Evolutionary conservation across 768 basidiomycete genomes (phyloP).

Genomic region (Steccherinum ochraceum): DNA sequence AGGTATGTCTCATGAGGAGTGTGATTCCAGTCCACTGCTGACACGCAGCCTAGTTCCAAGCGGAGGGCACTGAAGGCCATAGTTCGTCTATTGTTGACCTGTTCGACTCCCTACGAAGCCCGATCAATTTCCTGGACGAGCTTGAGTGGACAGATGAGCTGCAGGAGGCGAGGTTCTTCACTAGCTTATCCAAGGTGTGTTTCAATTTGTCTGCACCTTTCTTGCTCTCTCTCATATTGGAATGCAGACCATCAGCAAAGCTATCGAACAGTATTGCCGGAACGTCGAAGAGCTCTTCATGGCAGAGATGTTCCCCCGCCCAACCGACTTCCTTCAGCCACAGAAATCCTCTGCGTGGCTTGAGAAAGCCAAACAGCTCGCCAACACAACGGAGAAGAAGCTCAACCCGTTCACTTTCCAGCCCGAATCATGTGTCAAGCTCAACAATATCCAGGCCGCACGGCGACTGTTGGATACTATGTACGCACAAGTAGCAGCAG

Average conservation of each 20-base stretch:
- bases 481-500: constrained; percentile 88
- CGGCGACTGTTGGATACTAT: constrained; percentile 88
- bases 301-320: constrained; percentile 90
- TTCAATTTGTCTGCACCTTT: constrained; percentile 13
- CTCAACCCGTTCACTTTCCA: constrained; percentile 94
- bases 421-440: constrained; percentile 90
- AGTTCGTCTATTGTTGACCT: constrained; percentile 98
- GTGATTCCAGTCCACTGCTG: constrained; percentile 2
- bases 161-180: constrained; percentile 86
- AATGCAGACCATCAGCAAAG: constrained; percentile 82
- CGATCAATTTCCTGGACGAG: constrained; percentile 81
- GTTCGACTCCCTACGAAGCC: constrained; percentile 89
- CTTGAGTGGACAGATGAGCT: constrained; percentile 90
- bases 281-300: constrained; percentile 86
- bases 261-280: constrained; percentile 87
- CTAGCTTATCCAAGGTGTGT: constrained; percentile 75
- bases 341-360: constrained; percentile 87
- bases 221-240: neutral
- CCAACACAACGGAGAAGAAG: constrained; percentile 79
- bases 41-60: constrained; percentile 52
- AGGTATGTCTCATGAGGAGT: constrained; percentile 35
- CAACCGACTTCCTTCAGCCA: constrained; percentile 70
- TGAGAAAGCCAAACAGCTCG: constrained; percentile 76
- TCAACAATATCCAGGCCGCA: constrained; percentile 95
- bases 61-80: constrained; percentile 74